These are phyloP conservation scores for Lentinula raphanica DNA, from an alignment of 768 basidiomycete genomes.

Conservation along the genomic window DNA sequence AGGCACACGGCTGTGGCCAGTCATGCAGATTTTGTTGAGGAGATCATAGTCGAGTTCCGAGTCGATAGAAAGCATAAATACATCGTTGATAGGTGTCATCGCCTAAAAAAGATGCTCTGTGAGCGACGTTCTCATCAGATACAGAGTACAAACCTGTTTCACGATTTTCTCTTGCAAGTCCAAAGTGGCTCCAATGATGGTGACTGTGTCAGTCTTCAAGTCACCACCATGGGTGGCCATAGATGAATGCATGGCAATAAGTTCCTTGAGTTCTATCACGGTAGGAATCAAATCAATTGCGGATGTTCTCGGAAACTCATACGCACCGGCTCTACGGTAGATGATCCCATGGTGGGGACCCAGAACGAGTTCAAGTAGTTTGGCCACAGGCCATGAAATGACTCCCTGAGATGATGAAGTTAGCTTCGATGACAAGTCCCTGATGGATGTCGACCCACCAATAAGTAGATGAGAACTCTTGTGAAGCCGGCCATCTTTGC, in stretches of 20 bases:
- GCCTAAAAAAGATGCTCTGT: slow-evolving; percentile 35
- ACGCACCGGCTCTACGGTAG: slow-evolving; percentile 64
- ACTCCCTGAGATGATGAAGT: slow-evolving; percentile 43
- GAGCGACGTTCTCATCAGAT: not conserved
- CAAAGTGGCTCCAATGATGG: slow-evolving; percentile 84
- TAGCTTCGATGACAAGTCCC: not conserved
- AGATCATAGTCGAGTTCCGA: slow-evolving; percentile 77
- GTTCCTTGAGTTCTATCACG: slow-evolving; percentile 69
- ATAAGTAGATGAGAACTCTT: slow-evolving; percentile 56
- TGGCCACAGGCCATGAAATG: slow-evolving; percentile 82
- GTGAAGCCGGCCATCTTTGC: slow-evolving; percentile 80
- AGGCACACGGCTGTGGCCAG: slow-evolving; percentile 81
- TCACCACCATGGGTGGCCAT: slow-evolving; percentile 77
- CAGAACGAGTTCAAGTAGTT: slow-evolving; percentile 69
- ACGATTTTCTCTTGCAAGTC: slow-evolving; percentile 87
- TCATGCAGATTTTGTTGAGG: slow-evolving; percentile 68
- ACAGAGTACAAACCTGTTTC: slow-evolving; percentile 39
- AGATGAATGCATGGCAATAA: slow-evolving; percentile 83
- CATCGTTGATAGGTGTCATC: slow-evolving; percentile 75
- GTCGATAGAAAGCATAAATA: slow-evolving; percentile 87
- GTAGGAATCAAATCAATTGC: not conserved
- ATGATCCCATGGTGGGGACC: slow-evolving; percentile 89
- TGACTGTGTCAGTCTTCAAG: slow-evolving; percentile 79
- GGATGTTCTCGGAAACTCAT: not conserved
- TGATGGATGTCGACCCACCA: slow-evolving; percentile 39